These are phyloP conservation scores for Phytopythium vexans DNA, from an alignment of 352 stramenopile species.

Conservation along the genomic window DNA sequence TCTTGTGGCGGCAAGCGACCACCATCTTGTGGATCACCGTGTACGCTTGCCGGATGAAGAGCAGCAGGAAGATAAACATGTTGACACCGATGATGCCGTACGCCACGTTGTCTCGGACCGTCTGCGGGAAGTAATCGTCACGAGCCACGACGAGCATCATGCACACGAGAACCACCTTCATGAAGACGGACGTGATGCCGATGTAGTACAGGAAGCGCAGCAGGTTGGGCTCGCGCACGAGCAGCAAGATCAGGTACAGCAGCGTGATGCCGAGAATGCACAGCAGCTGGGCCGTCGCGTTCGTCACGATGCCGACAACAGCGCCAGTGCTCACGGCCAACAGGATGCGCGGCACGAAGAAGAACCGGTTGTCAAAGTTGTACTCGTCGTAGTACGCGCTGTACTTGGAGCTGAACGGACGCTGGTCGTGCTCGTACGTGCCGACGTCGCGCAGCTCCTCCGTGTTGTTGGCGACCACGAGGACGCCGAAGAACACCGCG, in stretches of 20 bases:
- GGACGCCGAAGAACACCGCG: conserved; percentile 61
- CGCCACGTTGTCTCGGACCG: conserved; percentile 76
- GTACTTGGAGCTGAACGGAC: conserved; percentile 79
- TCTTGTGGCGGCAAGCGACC: conserved; percentile 37
- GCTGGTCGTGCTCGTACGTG: conserved; percentile 73
- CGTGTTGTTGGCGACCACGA: conserved; percentile 60
- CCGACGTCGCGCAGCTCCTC: conserved; percentile 78
- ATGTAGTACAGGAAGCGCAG: conserved; percentile 85
- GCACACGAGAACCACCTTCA: conserved; percentile 79
- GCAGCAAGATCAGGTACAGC: conserved; percentile 65
- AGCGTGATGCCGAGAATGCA: conserved; percentile 68
- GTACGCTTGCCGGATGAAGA: conserved; percentile 79
- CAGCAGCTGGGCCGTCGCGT: conserved; percentile 71
- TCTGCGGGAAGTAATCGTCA: conserved; percentile 79
- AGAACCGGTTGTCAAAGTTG: conserved; percentile 88
- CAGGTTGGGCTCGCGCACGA: conserved; percentile 71
- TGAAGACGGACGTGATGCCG: conserved; percentile 66
- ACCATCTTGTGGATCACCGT: conserved; percentile 74
- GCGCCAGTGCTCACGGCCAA: conserved; percentile 65
- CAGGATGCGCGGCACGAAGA: conserved; percentile 80
- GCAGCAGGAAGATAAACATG: conserved; percentile 79
- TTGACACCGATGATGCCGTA: conserved; percentile 86
- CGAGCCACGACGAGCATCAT: conserved; percentile 79
- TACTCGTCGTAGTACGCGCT: conserved; percentile 88
- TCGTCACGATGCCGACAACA: conserved; percentile 67